Percentiles rank a stretch among this genome's conserved stretches.
phyloP scores from a whole-genome alignment of 2,329 filamentous ascomycete genomes.

The Fusarium subtropicale region DNA sequence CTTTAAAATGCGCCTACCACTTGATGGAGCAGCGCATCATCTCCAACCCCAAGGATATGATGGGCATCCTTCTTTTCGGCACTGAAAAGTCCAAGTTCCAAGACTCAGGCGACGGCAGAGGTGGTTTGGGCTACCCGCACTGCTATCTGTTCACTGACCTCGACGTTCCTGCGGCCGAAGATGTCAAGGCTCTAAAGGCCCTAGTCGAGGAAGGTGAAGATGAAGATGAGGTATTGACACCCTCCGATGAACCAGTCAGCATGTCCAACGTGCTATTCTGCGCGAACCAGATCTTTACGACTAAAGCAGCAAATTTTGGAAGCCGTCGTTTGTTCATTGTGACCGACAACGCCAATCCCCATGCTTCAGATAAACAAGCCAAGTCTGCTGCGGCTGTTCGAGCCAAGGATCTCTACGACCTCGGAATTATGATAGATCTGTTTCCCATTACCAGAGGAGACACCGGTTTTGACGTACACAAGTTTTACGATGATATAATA shows the following conservation, averaged over 20 bases:
- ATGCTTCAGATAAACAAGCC: constrained; percentile 75
- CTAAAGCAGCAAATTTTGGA: constrained; percentile 92
- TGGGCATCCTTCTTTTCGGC: constrained; percentile 92
- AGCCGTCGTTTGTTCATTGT: constrained; percentile 95
- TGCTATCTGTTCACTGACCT: constrained; percentile 93
- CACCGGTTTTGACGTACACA: constrained; percentile 80
- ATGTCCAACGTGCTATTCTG: constrained; percentile 95
- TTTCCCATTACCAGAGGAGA: constrained; percentile 85
- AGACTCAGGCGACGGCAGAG: constrained; percentile 70
- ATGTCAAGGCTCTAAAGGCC: constrained; percentile 82
- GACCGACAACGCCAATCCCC: constrained; percentile 92
- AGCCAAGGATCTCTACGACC: constrained; percentile 94
- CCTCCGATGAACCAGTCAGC: constrained; percentile 75
- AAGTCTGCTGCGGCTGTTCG: constrained; percentile 83
- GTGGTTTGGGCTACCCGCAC: constrained; percentile 79
- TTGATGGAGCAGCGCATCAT: constrained; percentile 99
- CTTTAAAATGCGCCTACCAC: constrained; percentile 92
- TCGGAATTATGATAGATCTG: constrained; percentile 90
- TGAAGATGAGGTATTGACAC: constrained; percentile 73
- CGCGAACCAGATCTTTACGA: constrained; percentile 96
- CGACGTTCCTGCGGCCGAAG: constrained; percentile 85
- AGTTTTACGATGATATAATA: constrained; percentile 96
- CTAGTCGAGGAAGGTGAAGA: constrained; percentile 84
- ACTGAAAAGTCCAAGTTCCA: constrained; percentile 87
- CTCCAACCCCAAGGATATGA: constrained; percentile 95